Conservation (phyloP, 192 early-diverging fungal genomes). For the Spinellus fusiger region DNA sequence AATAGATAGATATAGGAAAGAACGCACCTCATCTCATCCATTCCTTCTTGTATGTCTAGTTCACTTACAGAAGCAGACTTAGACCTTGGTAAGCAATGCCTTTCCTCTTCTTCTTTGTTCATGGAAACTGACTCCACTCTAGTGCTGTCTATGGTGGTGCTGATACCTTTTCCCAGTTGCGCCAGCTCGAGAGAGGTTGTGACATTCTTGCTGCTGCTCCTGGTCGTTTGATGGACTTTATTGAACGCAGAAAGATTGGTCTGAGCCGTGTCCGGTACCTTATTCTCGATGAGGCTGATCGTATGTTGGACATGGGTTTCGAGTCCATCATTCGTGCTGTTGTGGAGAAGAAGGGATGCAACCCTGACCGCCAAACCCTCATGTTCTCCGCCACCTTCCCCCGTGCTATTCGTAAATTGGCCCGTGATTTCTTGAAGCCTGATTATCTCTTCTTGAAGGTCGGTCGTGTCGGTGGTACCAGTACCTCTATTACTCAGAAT, state of each 20-base stretch:
- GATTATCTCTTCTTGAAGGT: conserved; percentile 77
- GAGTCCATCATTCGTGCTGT: conserved; percentile 88
- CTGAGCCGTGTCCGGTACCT: conserved; percentile 65
- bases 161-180: conserved; percentile 67
- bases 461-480: conserved; percentile 86
- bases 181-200: conserved; percentile 79
- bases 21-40: too few relatives aligned
- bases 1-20: too few relatives aligned
- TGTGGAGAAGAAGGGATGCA: conserved; percentile 44
- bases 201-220: conserved; percentile 93
- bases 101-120: conserved; percentile 35
- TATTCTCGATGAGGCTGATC: conserved; percentile 83
- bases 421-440: conserved; percentile 81
- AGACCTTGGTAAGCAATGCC: conserved; percentile 41
- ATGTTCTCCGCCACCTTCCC: conserved; percentile 99
- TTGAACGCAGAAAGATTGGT: conserved; percentile 74
- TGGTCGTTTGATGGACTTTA: conserved; percentile 86
- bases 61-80: conserved; percentile 44
- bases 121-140: conserved; percentile 8
- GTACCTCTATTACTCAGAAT: conserved; percentile 84
- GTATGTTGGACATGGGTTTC: conserved; percentile 99
- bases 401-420: conserved; percentile 81
- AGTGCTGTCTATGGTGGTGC: conserved; percentile 92
- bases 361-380: conserved; percentile 70
- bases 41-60: conserved; percentile 10